phyloP scores from a whole-genome alignment of 345 rosid species.

The Mercurialis annua region DNA sequence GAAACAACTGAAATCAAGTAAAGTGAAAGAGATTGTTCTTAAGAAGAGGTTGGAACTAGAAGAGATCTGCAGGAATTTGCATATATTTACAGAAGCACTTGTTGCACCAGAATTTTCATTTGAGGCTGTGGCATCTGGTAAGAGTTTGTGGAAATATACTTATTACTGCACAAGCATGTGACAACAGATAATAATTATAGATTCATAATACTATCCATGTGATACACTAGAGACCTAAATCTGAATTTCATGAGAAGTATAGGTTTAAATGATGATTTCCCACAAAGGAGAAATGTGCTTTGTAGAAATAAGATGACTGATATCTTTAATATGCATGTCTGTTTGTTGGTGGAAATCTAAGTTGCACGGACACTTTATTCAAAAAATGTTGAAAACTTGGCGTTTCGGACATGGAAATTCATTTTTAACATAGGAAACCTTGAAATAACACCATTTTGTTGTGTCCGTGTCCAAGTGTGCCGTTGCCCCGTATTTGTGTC shows the following conservation, averaged over 20 bases:
- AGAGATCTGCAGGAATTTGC: conserved; percentile 63
- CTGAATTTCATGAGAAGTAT: not conserved
- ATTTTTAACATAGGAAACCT: too few species aligned
- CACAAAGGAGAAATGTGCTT: not conserved
- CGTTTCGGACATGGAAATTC: too few species aligned
- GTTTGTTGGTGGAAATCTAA: too few species aligned
- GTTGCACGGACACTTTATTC: too few species aligned
- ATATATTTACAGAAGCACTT: conserved; percentile 46
- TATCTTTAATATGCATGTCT: too few species aligned
- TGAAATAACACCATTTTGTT: too few species aligned
- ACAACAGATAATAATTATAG: too few species aligned
- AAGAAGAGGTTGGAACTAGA: conserved; percentile 65
- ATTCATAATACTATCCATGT: not conserved
- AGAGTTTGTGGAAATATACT: not conserved
- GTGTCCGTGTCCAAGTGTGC: too few species aligned
- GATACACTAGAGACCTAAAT: not conserved
- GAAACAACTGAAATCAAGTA: conserved; percentile 53
- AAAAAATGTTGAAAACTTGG: too few species aligned
- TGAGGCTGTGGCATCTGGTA: conserved; percentile 59
- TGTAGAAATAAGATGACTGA: not conserved
- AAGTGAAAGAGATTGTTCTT: conserved; percentile 62
- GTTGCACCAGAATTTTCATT: conserved; percentile 33
- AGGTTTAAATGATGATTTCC: not conserved
- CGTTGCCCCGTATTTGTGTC: too few species aligned
- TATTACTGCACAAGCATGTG: too few species aligned